A percentile compares a stretch with the other conserved stretches of the same genome.
Conservation (phyloP, 2,329 filamentous ascomycete species). For the Epichloe amarillans region DNA sequence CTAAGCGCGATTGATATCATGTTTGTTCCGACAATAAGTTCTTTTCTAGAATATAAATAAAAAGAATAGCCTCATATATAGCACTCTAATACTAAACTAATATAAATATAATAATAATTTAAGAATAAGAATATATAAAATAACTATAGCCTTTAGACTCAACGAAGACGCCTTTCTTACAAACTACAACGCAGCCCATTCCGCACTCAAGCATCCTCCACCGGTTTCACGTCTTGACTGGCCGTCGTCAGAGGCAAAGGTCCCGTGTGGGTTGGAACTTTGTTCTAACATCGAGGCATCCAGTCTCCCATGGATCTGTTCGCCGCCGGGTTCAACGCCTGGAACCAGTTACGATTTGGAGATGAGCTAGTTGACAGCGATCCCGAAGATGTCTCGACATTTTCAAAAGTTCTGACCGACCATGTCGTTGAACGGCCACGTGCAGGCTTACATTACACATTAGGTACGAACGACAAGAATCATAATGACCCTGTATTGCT, state of each 20-base stretch:
- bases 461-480: conserved; percentile 24
- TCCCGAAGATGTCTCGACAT: conserved; percentile 31
- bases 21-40: no score
- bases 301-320: conserved; percentile 32
- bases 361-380: conserved; percentile 15
- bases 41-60: no score
- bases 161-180: no score
- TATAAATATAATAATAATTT: no score
- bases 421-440: conserved; percentile 21
- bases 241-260: neutral
- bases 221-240: neutral
- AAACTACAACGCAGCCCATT: neutral
- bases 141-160: no score
- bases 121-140: no score
- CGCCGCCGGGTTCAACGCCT: conserved; percentile 45
- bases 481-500: neutral
- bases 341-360: conserved; percentile 36
- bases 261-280: neutral
- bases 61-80: no score
- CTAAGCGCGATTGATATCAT: no score
- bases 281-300: neutral
- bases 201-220: neutral
- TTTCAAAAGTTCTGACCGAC: conserved; percentile 28
- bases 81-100: no score
- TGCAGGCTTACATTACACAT: conserved; percentile 30